These are phyloP conservation scores for Kodamaea plutei DNA, from an alignment of 1,139 yeast species.

Conservation along the genomic window DNA sequence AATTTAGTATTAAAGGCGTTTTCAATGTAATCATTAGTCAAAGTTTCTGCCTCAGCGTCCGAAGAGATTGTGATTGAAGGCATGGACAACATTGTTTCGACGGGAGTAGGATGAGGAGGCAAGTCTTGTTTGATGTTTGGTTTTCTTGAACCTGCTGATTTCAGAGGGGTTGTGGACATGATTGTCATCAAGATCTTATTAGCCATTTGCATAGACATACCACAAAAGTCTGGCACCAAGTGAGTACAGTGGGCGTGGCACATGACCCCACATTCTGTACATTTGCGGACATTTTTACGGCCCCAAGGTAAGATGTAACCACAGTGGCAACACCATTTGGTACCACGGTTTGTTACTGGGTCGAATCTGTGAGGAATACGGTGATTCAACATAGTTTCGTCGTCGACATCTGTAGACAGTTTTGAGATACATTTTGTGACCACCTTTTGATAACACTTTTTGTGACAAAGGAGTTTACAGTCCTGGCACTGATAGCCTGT, in stretches of 20 bases:
- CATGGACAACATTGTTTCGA: slow-evolving; percentile 7
- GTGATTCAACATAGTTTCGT: slow-evolving; percentile 89
- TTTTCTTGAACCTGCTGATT: slow-evolving; percentile 27
- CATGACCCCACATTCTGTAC: slow-evolving; percentile 92
- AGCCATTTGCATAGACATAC: slow-evolving; percentile 97
- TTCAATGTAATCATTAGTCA: slow-evolving; percentile 23
- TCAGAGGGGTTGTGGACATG: slow-evolving; percentile 52
- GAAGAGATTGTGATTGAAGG: slow-evolving; percentile 11
- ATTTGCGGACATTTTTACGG: slow-evolving; percentile 86
- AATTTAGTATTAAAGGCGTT: slow-evolving; percentile 24
- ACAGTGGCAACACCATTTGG: slow-evolving; percentile 99
- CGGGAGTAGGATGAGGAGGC: slow-evolving; percentile 6
- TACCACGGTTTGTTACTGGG: slow-evolving; percentile 85
- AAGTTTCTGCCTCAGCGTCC: slow-evolving; percentile 4
- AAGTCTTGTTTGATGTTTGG: slow-evolving; percentile 5
- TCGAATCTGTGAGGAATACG: slow-evolving; percentile 96
- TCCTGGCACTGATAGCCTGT: slow-evolving; percentile 97
- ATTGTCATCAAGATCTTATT: slow-evolving; percentile 83
- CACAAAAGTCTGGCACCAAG: slow-evolving; percentile 95
- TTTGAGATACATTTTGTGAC: slow-evolving; percentile 94
- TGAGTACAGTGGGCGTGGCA: slow-evolving; percentile 93
- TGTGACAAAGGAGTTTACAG: slow-evolving; percentile 90
- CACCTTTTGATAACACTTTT: slow-evolving; percentile 88
- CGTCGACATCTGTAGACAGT: slow-evolving; percentile 80
- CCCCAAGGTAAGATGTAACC: slow-evolving; percentile 96